Evolutionary conservation across 164 flowering plant genomes (phyloP), one percentile per base, ranked within the genome.

Genomic region (Dillenia turbinata): DNA sequence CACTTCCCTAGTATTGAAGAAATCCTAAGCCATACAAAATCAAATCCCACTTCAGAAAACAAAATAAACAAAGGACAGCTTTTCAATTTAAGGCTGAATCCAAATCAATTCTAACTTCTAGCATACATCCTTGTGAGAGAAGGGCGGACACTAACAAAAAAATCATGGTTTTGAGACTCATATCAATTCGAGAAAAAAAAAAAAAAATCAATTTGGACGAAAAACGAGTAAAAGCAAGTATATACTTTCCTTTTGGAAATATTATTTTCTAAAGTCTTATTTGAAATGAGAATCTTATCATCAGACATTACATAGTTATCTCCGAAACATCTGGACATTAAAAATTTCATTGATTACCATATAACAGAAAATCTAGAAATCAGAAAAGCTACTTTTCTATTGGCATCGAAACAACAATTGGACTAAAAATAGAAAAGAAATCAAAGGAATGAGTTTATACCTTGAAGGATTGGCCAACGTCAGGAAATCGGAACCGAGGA

Each of bases 1-100:
- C 56, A 76, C 90, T 78, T 94, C 99, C 78, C 97, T 77, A 49
- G 72, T 83, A 66, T 69, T 76, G 24, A 85, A 11, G 62, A 85
- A 71, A 62, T 67, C 85, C 98, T 94, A 84, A 67, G 71, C 44
- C 61, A 71, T 52, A 71, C 10, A 45, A 60, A 61, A 44, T 44
- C n/a, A 12, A 43, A 26, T 24, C 17, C 13, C 10, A n/a, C 13
- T 33, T 33, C 40, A 33, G 40, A 33, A 33, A 33, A 33, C 40
- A 33, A 33, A 33, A 4, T 4, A 19, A 19, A 33, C 6, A 17
- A 9, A 62, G 47, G 46, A 44, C 49, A 33, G 6, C 45, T 8
- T 43, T 48, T 57, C 49, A 40, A 11, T 57, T 47, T 33, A 13
- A 12, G 19, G 19, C 40, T 26, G 48, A 16, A 12, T 33, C 33